Evolutionary conservation across 192 early-diverging fungal genomes (phyloP).

Genomic region (Backusella morwellensis): DNA sequence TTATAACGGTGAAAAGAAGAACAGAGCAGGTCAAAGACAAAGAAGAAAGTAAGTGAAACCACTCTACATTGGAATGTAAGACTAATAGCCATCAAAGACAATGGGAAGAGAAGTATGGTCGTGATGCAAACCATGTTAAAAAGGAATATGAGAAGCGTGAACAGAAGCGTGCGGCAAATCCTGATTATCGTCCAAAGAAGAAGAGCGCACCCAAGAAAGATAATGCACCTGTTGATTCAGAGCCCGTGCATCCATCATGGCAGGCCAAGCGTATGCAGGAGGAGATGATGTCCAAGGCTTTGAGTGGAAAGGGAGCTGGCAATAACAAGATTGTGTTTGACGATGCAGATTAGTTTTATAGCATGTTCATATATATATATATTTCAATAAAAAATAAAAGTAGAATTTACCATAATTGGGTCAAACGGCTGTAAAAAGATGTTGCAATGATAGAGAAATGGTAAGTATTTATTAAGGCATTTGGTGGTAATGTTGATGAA

Average conservation of each 20-base stretch:
- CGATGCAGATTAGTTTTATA: background rate
- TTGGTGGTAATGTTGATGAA: too few species aligned
- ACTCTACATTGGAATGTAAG: too few species aligned
- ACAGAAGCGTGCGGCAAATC: background rate
- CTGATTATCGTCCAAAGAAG: slow-evolving; percentile 14
- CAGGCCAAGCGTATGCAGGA: slow-evolving; percentile 36
- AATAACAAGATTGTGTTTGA: slow-evolving; percentile 41
- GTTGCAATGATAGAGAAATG: too few species aligned
- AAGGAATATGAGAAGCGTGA: slow-evolving; percentile 6
- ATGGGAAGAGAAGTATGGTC: slow-evolving; percentile 35
- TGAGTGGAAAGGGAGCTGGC: slow-evolving; percentile 21
- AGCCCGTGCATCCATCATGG: slow-evolving; percentile 36
- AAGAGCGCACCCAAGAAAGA: slow-evolving; percentile 2
- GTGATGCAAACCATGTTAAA: slow-evolving; percentile 32
- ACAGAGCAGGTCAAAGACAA: slow-evolving; percentile 29
- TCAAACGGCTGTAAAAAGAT: too few species aligned
- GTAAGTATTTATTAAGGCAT: too few species aligned
- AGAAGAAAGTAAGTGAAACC: slow-evolving; percentile 33
- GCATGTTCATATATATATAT: background rate
- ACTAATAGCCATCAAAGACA: slow-evolving; percentile 1
- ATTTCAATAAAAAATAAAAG: too few species aligned
- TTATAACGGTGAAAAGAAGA: slow-evolving; percentile 31
- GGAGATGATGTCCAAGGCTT: slow-evolving; percentile 33
- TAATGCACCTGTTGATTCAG: background rate
- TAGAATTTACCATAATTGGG: too few species aligned